Base-by-base conservation (phyloP, 2,329 filamentous ascomycete species). In the Calonectria pseudoturangicola region DNA sequence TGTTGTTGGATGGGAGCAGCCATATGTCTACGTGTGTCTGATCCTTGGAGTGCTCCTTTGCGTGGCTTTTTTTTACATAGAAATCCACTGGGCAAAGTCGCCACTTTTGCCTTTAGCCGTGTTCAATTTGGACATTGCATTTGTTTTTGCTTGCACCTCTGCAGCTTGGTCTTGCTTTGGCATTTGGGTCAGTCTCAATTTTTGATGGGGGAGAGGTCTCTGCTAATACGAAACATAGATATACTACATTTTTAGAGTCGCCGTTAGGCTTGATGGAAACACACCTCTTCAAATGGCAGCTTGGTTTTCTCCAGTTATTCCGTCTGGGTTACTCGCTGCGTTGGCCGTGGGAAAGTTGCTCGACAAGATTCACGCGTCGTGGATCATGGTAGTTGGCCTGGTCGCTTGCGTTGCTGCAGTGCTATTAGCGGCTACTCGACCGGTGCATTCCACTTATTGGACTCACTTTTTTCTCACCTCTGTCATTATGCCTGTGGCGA, bases 381-480 rank as follows among this genome's bases (percentile, higher is more conserved):
- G 83, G 7, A 81, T 87, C 68, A 83, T 88, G 80, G 80, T 84
- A n/a, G 75, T 83, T 39, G 83, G 85, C 21, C 83, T 86, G 75
- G 71, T 82, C 13, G 82, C 84, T 4, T 87, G 87, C 67, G 80
- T 83, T 25, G 60, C 79, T 3, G 86, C 84, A 16, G 81, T 83
- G 28, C 71, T 83, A 12, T 80, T 88, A 16, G 80, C 85, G 15
- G 83, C 83, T 1, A 85, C 83, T 25, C 83, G 86, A 6, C 89
- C 90, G 0, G 83, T 87, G 0, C 70, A 85, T 18, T 89, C 92
- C 79, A 88, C 82, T 1, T 93, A 93, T 81, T 93, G 91, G 92
- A 85, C 84, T 30, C 88, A 91, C 72, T 85, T 87, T 0, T 93
- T 93, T 78, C 85, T 74, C 13, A 69, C 58, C 8, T 56, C 72